Evolutionary conservation across 768 basidiomycete genomes (phyloP).

Genomic region (Obba rivulosa): DNA sequence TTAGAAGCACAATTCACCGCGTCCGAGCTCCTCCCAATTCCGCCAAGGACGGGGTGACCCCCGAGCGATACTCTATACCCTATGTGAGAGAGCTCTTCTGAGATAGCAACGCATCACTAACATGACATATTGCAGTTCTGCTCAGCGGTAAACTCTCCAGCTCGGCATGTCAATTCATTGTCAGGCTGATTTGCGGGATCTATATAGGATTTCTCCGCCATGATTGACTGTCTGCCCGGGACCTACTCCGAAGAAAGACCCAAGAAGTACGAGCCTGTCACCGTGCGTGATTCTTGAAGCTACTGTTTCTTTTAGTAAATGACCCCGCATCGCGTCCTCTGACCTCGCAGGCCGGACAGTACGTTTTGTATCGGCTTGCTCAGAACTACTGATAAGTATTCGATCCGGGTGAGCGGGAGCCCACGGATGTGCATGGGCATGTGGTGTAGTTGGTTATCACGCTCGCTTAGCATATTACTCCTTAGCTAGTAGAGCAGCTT

Average conservation of each 20-base stretch:
- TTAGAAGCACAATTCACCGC: conserved; percentile 49
- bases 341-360: conserved; percentile 5
- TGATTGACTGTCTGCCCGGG: conserved; percentile 46
- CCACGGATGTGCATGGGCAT: neutral
- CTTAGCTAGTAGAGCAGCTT: too few species aligned
- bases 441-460: conserved; percentile 11
- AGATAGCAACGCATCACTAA: conserved; percentile 12
- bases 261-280: conserved; percentile 46
- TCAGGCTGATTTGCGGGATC: too few species aligned
- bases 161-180: too few species aligned
- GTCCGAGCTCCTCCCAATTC: conserved; percentile 36
- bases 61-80: conserved; percentile 56
- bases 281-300: conserved; percentile 12
- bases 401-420: neutral
- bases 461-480: conserved; percentile 5
- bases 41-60: conserved; percentile 32
- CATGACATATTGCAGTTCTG: conserved; percentile 30
- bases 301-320: too few species aligned
- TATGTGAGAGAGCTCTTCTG: conserved; percentile 34
- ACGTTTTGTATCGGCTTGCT: conserved; percentile 9
- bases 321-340: too few species aligned
- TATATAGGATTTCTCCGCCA: conserved; percentile 13
- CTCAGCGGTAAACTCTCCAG: conserved; percentile 32
- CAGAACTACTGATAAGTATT: conserved; percentile 4
- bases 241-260: conserved; percentile 41